A percentile compares a stretch with the other conserved stretches of the same genome.
Evolutionary conservation across 1,139 yeast species (phyloP).

Genomic region (Hemisphaericaspora xylanilytica): DNA sequence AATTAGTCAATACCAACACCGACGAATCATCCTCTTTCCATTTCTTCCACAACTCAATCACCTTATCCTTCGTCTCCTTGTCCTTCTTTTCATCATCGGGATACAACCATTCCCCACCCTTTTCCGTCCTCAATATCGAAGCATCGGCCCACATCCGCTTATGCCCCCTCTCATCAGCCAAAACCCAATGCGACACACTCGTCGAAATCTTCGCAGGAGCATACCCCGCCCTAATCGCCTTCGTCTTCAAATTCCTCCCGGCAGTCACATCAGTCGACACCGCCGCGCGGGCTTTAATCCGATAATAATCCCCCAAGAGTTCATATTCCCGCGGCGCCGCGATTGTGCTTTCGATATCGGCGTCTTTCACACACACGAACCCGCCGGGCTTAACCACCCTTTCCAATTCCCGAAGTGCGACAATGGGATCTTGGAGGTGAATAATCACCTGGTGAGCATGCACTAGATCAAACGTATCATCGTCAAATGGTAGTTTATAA

Average conservation of each 20-base stretch:
- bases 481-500: conserved; percentile 31
- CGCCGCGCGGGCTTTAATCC: conserved; percentile 8
- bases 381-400: conserved; percentile 42
- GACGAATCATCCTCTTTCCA: conserved; percentile 17
- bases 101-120: conserved; percentile 13
- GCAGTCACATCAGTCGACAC: conserved; percentile 17
- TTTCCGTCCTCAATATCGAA: conserved; percentile 14
- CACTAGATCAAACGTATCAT: conserved; percentile 37
- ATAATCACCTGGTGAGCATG: conserved; percentile 39
- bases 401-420: conserved; percentile 29
- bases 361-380: conserved; percentile 32
- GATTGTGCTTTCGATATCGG: conserved; percentile 21
- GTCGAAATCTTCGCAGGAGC: conserved; percentile 12
- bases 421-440: conserved; percentile 33
- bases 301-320: conserved; percentile 12
- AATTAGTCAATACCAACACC: conserved; percentile 14
- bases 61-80: conserved; percentile 8
- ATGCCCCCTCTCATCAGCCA: conserved; percentile 11
- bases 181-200: conserved; percentile 18
- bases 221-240: conserved; percentile 23
- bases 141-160: conserved; percentile 12
- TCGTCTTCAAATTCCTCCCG: conserved; percentile 18
- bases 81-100: conserved; percentile 13
- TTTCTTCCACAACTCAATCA: conserved; percentile 15
- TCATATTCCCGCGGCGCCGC: conserved; percentile 22